phyloP scores from a whole-genome alignment of 768 basidiomycete genomes.

The Lyophyllum semitale region DNA sequence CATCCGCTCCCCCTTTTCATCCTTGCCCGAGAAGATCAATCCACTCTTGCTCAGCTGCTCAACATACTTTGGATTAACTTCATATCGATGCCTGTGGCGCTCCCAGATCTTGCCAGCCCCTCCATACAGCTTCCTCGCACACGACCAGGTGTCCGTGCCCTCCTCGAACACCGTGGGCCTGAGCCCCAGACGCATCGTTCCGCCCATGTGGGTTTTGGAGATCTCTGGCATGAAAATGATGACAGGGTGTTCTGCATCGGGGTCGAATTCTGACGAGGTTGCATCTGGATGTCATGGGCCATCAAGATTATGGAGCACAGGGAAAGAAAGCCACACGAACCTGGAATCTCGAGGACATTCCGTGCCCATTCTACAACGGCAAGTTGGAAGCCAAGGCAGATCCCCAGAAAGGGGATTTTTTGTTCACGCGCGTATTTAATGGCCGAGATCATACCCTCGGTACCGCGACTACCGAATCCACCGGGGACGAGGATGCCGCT shows the following conservation, averaged over 20 bases:
- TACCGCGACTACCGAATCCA: constrained; percentile 91
- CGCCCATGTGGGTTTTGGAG: constrained; percentile 96
- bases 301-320: constrained; percentile 1
- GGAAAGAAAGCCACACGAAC: constrained; percentile 38
- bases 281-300: constrained; percentile 56
- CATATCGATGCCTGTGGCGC: constrained; percentile 92
- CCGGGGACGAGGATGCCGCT: constrained; percentile 98
- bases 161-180: constrained; percentile 91
- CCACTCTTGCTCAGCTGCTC: constrained; percentile 70
- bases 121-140: constrained; percentile 79
- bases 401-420: constrained; percentile 92
- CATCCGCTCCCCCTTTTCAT: constrained; percentile 97
- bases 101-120: constrained; percentile 88
- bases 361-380: constrained; percentile 96
- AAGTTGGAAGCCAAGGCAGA: constrained; percentile 97
- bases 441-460: constrained; percentile 98
- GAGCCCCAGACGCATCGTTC: constrained; percentile 99
- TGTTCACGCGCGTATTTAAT: constrained; percentile 97
- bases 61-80: constrained; percentile 91
- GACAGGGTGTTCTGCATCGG: constrained; percentile 64
- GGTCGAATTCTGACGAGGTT: constrained; percentile 80
- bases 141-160: constrained; percentile 70
- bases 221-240: constrained; percentile 99
- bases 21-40: constrained; percentile 72
- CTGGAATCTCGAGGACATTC: constrained; percentile 70